phyloP scores from a whole-genome alignment of 176 grass and related monocot genomes.

The Triticum timopheevii region DNA sequence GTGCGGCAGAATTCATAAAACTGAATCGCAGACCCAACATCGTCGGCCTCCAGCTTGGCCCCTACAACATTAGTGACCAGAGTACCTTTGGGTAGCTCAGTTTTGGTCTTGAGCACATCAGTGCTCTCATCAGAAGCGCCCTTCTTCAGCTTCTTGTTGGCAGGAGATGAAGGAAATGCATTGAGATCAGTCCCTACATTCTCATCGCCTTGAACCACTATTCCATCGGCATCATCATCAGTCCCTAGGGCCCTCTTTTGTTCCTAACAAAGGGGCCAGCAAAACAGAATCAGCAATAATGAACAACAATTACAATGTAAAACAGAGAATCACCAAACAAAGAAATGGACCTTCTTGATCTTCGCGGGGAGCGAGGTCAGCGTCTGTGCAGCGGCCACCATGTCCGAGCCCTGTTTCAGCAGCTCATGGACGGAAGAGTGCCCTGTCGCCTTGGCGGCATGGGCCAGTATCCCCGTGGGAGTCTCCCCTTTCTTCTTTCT shows the following conservation, averaged over 20 bases:
- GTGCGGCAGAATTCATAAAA: constrained; percentile 74
- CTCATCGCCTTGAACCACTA: constrained; percentile 32
- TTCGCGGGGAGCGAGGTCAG: constrained; percentile 22
- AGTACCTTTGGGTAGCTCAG: constrained; percentile 51
- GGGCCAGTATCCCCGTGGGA: constrained; percentile 81
- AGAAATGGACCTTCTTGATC: background rate
- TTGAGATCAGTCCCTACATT: constrained; percentile 42
- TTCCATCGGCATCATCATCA: background rate
- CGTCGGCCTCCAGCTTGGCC: constrained; percentile 37
- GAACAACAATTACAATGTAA: background rate
- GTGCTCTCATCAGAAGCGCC: background rate
- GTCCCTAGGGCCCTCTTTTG: constrained; percentile 2
- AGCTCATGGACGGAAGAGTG: constrained; percentile 68
- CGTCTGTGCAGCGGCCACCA: constrained; percentile 44
- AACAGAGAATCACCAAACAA: background rate
- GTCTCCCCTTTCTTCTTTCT: constrained; percentile 86
- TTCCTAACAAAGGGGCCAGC: background rate
- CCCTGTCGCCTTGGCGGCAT: constrained; percentile 77
- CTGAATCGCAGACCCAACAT: constrained; percentile 68
- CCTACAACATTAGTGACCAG: constrained; percentile 41
- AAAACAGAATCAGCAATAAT: constrained; percentile 25
- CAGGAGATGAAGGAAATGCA: constrained; percentile 18
- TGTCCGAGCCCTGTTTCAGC: constrained; percentile 47
- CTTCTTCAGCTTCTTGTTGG: background rate
- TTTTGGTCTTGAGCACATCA: constrained; percentile 10